Percentiles rank a stretch among this genome's conserved stretches.
Evolutionary conservation across 2,329 filamentous ascomycete species (phyloP).

Genomic region (Colletotrichum filicis): DNA sequence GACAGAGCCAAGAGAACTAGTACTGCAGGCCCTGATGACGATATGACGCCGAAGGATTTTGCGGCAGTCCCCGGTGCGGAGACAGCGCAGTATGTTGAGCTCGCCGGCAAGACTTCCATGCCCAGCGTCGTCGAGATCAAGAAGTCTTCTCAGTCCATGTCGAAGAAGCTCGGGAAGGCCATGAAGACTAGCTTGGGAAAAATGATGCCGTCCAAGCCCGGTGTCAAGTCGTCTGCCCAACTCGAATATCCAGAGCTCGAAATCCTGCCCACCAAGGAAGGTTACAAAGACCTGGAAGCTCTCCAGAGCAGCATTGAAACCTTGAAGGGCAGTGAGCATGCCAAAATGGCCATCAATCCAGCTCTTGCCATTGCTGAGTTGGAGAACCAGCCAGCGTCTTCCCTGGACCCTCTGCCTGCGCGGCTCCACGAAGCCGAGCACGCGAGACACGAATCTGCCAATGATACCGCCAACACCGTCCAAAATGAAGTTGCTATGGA

Average conservation of each 20-base stretch:
- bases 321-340: constrained; percentile 39
- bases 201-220: constrained; percentile 37
- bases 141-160: constrained; percentile 39
- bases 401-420: neutral
- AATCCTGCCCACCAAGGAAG: constrained; percentile 44
- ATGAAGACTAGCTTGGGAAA: constrained; percentile 42
- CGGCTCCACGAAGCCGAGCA: constrained; percentile 14
- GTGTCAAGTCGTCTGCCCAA: constrained; percentile 6
- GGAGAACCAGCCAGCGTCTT: constrained; percentile 2
- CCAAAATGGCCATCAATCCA: constrained; percentile 16
- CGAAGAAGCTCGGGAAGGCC: constrained; percentile 44
- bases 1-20: constrained; percentile 43
- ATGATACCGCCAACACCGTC: neutral
- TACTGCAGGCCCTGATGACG: constrained; percentile 38
- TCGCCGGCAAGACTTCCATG: constrained; percentile 39
- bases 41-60: constrained; percentile 44
- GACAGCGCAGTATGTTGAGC: constrained; percentile 39
- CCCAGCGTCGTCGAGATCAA: constrained; percentile 16
- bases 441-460: neutral
- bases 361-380: constrained; percentile 23
- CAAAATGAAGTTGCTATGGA: neutral
- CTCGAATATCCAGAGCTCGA: constrained; percentile 50
- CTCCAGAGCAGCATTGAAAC: constrained; percentile 44
- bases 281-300: constrained; percentile 45
- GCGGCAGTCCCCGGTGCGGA: constrained; percentile 38